Evolutionary conservation across 139 green algal species (phyloP), one percentile per base, ranked within the genome.

Genomic region (Chlorokybus atmophyticus): DNA sequence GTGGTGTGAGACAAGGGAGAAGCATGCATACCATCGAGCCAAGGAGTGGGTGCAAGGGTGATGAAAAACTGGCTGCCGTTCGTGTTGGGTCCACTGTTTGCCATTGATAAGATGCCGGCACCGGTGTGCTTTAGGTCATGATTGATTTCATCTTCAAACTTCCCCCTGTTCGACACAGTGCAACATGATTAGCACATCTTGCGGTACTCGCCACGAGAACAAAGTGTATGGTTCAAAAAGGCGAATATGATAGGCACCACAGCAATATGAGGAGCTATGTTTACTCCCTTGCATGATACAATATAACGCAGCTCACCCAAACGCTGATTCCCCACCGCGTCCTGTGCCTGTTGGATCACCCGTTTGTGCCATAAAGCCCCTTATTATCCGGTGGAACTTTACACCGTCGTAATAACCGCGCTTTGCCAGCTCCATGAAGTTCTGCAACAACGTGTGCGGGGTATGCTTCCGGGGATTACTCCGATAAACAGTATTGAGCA

Each of bases 331-430:
- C 1, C 74, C 74, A 3, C 74, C 74, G 10, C 71, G 52, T 6
- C 74, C 74, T 8, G 74, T 79, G 17, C 74, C 74, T 24, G 71
- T 78, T n/a, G 74, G 70, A 55, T 79, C 78, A 3, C 74, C 74
- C 25, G 71, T 67, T 32, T 82, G 74, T 8, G 68, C 50, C 71
- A 79, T 79, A 25, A 82, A 79, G 41, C 71, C 66, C 35, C 14
- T 44, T 10, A 89, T 88, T 55, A 89, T 77, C 17, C 82, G 57
- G 41, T 89, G 82, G 52, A 87, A 85, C 23, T 79, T 63, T n/a
- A 78, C 85, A 5, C 79, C 81, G 50, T 96, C 82, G 52, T 95
- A 97, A 58, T 96, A 97, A 0, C 86, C 87, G n/a, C 63, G 55
- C 50, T 73, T 70, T 0, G 85, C 58, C 0, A 97, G 76, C 67